phyloP scores from a whole-genome alignment of 2,329 filamentous ascomycete genomes.

The Botrytis galanthina region DNA sequence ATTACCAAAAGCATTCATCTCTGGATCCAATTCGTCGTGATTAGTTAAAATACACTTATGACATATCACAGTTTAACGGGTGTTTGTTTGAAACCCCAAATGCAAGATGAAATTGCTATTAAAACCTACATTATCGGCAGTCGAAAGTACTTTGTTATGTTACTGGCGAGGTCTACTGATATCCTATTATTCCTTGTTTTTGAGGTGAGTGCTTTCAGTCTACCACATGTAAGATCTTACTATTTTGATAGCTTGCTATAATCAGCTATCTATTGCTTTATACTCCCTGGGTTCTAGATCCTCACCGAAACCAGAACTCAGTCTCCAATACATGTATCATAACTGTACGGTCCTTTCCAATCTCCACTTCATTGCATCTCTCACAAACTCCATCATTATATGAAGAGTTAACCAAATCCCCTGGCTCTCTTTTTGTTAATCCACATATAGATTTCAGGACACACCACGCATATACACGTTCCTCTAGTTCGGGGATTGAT shows the following conservation, averaged over 20 bases:
- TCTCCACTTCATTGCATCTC: rapidly evolving
- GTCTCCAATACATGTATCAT: rapidly evolving
- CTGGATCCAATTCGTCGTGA: neutral
- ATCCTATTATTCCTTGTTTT: neutral
- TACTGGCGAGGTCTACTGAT: neutral
- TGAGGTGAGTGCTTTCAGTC: neutral
- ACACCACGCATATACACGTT: no score
- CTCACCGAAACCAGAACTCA: neutral
- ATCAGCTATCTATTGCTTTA: neutral
- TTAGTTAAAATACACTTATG: neutral
- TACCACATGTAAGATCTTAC: rapidly evolving
- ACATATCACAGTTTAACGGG: neutral
- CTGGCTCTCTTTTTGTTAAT: no score
- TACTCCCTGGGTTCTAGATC: neutral
- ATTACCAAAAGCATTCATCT: neutral
- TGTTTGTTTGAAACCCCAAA: neutral
- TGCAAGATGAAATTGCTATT: neutral
- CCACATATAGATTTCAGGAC: no score
- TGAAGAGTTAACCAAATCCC: no score
- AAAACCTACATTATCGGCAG: neutral
- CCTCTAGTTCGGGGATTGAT: neutral
- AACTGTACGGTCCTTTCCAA: neutral
- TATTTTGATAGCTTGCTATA: neutral
- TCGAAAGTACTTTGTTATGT: neutral
- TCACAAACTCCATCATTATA: no score